These are phyloP conservation scores for Begonia fuchsioides DNA, from an alignment of 306 rosid genomes.

Conservation along the genomic window DNA sequence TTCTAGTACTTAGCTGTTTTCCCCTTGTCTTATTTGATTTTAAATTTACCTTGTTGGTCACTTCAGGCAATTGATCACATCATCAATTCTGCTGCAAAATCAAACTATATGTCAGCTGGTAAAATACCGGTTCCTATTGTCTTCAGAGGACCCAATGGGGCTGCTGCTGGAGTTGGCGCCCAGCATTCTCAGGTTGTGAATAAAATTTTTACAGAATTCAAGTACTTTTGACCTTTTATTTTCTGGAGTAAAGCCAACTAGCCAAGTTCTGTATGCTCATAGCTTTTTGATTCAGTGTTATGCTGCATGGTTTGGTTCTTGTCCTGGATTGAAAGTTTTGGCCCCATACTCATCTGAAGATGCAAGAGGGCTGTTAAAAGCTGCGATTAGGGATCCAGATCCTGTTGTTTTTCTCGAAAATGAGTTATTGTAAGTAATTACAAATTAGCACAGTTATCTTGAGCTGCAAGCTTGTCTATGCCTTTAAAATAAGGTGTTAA, in stretches of 20 bases:
- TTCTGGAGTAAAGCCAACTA: too few relatives aligned
- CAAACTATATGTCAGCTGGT: constrained; percentile 95
- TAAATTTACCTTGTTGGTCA: constrained; percentile 4
- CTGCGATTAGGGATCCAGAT: constrained; percentile 98
- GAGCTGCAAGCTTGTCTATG: constrained; percentile 6
- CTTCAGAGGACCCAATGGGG: constrained; percentile 98
- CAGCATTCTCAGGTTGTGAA: constrained; percentile 90
- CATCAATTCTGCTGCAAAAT: constrained; percentile 94
- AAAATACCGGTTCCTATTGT: constrained; percentile 89
- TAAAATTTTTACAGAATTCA: constrained; percentile 7
- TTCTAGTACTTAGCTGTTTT: too few relatives aligned
- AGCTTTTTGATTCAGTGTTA: constrained; percentile 43
- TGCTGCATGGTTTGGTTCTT: constrained; percentile 76
- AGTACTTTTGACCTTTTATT: background rate
- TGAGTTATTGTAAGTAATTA: constrained; percentile 72
- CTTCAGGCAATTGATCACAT: constrained; percentile 93
- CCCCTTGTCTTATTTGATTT: background rate
- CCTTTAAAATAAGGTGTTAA: constrained; percentile 8
- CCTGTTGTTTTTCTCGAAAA: constrained; percentile 98
- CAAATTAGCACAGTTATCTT: constrained; percentile 4
- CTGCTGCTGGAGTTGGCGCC: constrained; percentile 99
- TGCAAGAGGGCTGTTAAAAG: constrained; percentile 93
- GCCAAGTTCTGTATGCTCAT: too few relatives aligned
- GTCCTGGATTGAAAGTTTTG: constrained; percentile 92
- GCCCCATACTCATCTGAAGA: constrained; percentile 94